Base-by-base conservation (phyloP, 2,329 filamentous ascomycete species). In the Microcyclosporella mali region DNA sequence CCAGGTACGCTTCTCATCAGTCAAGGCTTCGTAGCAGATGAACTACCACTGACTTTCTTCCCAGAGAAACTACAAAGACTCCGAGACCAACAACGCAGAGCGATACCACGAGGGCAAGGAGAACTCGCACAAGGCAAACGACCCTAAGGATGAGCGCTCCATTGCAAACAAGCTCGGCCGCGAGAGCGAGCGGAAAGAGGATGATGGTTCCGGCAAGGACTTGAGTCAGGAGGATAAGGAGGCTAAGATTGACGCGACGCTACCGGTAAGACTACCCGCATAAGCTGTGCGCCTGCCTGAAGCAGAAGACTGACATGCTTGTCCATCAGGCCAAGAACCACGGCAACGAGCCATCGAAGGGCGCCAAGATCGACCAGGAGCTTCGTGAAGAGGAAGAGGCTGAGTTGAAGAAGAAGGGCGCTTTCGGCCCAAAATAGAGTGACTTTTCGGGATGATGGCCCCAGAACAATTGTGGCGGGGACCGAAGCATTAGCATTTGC, bases 101-200 rank as follows among this genome's bases (percentile, higher is more conserved):
- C 74, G 79, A 47, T 92, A 78, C 69, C 70, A 88, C 48, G 83
- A 90, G 69, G 86, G 87, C 56, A 72, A 82, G 63, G 64, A 74
- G 45, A 71, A 85, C 63, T 82, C 82, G 40, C 86, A 94, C 66
- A 64, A 73, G 48, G 71, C 74, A 50, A 74, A 76, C 42, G 85
- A 92, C 62, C 79, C 85, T 37, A 90, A 87, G 75, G 82, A 87
- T 55, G 70, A 85, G 64, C 75, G 82, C 59, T 72, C 80, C 33
- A 85, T 87, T 40, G 78, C 79, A 63, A 87, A 87, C 72, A 81
- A 80, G 56, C 69, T 86, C 19, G 82, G 72, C 17, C 76, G 77
- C 14, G 82, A 82, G 58, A 72, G 75, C 64, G 75, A 73, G 58
- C 66, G 67, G 2, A 69, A 74, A 40, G 55, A 73, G 18, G 67